Conservation (phyloP, 495 filamentous ascomycete species). For the Physcia stellaris region DNA sequence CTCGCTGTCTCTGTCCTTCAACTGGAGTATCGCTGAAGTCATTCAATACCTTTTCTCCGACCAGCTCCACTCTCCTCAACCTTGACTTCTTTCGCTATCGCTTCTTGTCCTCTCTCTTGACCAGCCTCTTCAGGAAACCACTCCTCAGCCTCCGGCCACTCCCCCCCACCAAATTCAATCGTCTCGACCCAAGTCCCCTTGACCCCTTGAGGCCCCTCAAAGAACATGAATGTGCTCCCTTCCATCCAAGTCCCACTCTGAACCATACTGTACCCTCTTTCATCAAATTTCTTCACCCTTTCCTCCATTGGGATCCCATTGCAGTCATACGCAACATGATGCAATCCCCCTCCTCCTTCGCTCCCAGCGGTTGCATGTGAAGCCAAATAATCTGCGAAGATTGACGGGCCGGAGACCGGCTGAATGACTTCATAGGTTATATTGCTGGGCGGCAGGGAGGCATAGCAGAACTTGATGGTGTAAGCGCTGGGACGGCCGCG, state of each 20-base stretch:
- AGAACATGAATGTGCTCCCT: constrained; percentile 8
- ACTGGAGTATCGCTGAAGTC: no score
- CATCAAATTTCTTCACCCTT: constrained; percentile 5
- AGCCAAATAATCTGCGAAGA: constrained; percentile 12
- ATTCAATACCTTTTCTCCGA: no score
- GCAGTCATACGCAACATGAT: constrained; percentile 15
- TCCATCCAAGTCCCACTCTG: constrained; percentile 11
- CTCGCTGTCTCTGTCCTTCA: no score
- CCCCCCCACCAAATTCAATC: constrained; percentile 9
- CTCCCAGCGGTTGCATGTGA: neutral
- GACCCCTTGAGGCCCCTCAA: constrained; percentile 7
- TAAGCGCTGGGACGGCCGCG: constrained; percentile 8
- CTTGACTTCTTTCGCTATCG: no score
- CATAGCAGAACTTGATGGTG: constrained; percentile 12
- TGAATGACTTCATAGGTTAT: constrained; percentile 14
- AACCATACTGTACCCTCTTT: constrained; percentile 8
- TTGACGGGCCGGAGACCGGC: constrained; percentile 9
- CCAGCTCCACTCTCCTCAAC: no score
- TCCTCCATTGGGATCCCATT: constrained; percentile 12
- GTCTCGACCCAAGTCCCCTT: constrained; percentile 13
- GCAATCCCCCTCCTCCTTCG: constrained; percentile 10
- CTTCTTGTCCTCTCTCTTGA: no score
- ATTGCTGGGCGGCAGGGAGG: constrained; percentile 4
- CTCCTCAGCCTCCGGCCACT: constrained; percentile 5
- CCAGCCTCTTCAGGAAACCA: constrained; percentile 2